phyloP scores from a whole-genome alignment of 169 alveolate species.

The Plasmodium relictum region DNA sequence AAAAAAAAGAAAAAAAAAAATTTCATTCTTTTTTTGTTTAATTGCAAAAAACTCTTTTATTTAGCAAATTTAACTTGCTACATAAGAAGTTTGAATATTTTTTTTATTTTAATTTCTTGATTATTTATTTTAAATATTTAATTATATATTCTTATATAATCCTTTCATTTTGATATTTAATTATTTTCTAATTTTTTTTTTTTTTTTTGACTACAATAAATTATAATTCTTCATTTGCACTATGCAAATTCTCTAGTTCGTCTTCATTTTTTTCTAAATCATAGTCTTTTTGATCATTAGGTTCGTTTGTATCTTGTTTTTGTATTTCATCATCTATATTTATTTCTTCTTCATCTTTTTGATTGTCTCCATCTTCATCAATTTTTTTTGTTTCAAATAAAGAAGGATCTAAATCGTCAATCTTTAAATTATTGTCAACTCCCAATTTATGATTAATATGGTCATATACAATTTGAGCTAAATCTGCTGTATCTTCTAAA shows the following conservation, averaged over 20 bases:
- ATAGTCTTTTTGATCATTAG: conserved; percentile 14
- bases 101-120: too few species aligned
- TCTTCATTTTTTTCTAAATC: conserved; percentile 19
- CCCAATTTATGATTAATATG: conserved; percentile 76
- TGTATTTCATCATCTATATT: conserved; percentile 69
- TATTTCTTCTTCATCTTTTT: conserved; percentile 38
- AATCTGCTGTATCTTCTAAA: conserved; percentile 82
- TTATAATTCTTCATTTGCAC: too few species aligned
- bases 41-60: too few species aligned
- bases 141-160: too few species aligned
- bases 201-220: neutral
- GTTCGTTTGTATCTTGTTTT: conserved; percentile 15
- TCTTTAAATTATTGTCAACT: conserved; percentile 68
- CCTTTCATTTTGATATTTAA: too few species aligned
- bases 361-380: conserved; percentile 30
- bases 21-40: too few species aligned
- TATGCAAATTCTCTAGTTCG: too few species aligned
- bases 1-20: too few species aligned
- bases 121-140: too few species aligned
- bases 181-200: neutral
- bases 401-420: conserved; percentile 76
- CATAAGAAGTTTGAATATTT: too few species aligned
- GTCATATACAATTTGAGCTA: conserved; percentile 76
- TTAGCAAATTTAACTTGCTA: too few species aligned
- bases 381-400: conserved; percentile 71